Evolutionary conservation across 305 asterid species (phyloP), one percentile per base, ranked within the genome.

Genomic region (Ajuga reptans): DNA sequence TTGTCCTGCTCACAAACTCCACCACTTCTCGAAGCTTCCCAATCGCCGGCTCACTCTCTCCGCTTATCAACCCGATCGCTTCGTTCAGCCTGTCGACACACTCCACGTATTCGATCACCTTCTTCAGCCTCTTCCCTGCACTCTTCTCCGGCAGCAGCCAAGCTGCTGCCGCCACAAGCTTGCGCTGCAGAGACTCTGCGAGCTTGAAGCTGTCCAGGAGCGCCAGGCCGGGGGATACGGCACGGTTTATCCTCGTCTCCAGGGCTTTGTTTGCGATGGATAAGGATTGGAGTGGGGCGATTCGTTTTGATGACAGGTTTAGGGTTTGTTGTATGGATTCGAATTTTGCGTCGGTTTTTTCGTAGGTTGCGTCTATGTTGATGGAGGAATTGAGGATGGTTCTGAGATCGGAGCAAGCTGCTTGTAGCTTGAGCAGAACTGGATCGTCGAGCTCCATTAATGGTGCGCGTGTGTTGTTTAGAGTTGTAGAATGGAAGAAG

Each of bases 1-100:
- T 90, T 0, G 97, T 90, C 85, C 97, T 77, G 64, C 95, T 90
- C 82, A 90, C 52, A 73, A 85, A 90, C 87, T 90, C 94, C 59
- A 88, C 93, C 63, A 84, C 95, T 70, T 90, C 92, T 21, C 86
- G 97, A 50, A 90, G 79, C 81, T 86, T 90, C 80, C 81, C 94
- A 54, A 88, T 84, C 1, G 89, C 87, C 1, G 94, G 85, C 51
- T 84, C 94, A 27, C 87, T 81, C 47, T 86, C 95, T 17, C 41
- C 68, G 69, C 88, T 17, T 9, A 88, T 84, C 4, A 72, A 72
- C 16, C 1, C 37, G 14, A 88, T 83, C 0, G 89, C 79, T 1
- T 71, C 87, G n/a, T 85, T 81, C 31, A 90, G 57, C 49, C 52
- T 67, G 12, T 84, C 86, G 31, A 88, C 92, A 18, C 78, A 81